Evolutionary conservation across 257 asterid genomes (phyloP).

Genomic region (Solanum sparsipilum): DNA sequence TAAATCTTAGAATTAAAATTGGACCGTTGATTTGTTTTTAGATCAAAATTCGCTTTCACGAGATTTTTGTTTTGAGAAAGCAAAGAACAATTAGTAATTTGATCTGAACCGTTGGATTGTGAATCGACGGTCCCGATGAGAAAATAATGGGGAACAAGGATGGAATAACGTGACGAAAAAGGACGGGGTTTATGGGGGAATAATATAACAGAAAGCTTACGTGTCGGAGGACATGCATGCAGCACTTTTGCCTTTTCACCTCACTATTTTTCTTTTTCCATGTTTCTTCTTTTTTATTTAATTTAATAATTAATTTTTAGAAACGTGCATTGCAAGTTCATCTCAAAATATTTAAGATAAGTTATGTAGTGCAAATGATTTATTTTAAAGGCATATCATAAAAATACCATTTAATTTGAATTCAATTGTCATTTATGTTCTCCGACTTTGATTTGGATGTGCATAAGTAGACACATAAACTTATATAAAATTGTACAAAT

Average conservation of each 20-base stretch:
- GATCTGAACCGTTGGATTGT: slow-evolving; percentile 17
- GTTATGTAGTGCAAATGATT: no score
- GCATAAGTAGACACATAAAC: no score
- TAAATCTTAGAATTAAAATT: neutral
- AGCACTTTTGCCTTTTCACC: slow-evolving; percentile 6
- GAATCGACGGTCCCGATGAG: slow-evolving; percentile 17
- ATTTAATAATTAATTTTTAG: no score
- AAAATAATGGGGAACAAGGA: slow-evolving; percentile 18
- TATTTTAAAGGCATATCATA: no score
- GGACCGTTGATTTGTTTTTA: neutral
- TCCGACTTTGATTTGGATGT: no score
- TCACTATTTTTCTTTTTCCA: neutral
- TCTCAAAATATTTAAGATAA: no score
- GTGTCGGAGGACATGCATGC: slow-evolving; percentile 38
- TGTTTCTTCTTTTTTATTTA: neutral
- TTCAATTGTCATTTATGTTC: no score
- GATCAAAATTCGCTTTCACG: slow-evolving; percentile 24
- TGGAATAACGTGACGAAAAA: slow-evolving; percentile 22
- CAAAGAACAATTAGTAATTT: slow-evolving; percentile 8
- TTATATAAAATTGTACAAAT: no score
- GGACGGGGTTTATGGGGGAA: neutral
- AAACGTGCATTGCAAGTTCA: no score
- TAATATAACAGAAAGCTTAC: slow-evolving; percentile 25
- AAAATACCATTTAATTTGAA: no score
- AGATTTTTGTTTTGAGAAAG: slow-evolving; percentile 21